Evolutionary conservation across 2,329 filamentous ascomycete genomes (phyloP).

Genomic region (Metarhizium brunneum): DNA sequence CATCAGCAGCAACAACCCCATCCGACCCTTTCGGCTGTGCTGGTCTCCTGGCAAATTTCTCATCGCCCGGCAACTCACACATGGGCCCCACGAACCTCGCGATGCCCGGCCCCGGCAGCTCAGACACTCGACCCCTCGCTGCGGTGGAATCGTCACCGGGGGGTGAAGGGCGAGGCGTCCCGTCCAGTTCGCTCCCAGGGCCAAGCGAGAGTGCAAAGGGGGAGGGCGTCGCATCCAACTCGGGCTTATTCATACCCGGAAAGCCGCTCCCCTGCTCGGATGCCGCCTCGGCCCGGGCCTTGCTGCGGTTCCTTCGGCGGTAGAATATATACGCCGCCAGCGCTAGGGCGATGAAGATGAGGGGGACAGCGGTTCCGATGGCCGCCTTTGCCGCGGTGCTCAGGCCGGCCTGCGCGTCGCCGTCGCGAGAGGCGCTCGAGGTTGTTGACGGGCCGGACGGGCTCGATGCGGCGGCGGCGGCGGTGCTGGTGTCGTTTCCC

Average conservation of each 20-base stretch:
- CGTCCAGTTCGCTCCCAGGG: not conserved
- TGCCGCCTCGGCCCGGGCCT: not conserved
- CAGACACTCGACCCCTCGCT: not conserved
- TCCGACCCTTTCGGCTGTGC: not conserved
- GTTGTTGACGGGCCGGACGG: not conserved
- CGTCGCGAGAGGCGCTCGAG: not conserved
- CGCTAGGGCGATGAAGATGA: not conserved
- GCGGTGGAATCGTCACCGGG: not conserved
- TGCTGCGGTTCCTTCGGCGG: not conserved
- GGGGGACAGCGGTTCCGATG: not conserved
- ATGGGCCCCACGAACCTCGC: not conserved
- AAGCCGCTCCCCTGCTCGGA: not conserved
- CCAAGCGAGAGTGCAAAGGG: not conserved
- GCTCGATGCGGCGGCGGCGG: not conserved
- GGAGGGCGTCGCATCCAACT: not conserved
- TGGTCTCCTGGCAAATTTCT: not conserved
- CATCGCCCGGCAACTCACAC: not conserved
- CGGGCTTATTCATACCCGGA: not conserved
- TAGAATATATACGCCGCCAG: not conserved
- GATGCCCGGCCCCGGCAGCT: not conserved
- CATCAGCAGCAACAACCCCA: not conserved
- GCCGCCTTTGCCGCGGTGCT: not conserved
- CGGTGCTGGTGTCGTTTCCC: not conserved
- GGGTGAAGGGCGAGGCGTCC: not conserved
- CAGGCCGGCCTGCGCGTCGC: not conserved